Evolutionary conservation across 2,329 filamentous ascomycete species (phyloP), one percentile per base, ranked within the genome.

Genomic region (Dendrostoma leiphaemia): DNA sequence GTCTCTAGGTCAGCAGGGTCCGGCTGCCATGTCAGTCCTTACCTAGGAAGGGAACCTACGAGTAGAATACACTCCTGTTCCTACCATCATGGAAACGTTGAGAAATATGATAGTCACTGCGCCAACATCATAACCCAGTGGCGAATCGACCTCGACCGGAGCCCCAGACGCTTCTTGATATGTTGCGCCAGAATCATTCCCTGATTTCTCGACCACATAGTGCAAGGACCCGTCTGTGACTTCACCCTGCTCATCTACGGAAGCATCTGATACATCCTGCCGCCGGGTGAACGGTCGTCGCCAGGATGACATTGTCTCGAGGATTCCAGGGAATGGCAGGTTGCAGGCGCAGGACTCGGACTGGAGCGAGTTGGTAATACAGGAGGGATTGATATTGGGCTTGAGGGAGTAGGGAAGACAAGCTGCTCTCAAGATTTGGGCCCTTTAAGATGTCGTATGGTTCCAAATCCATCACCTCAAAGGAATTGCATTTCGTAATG

Each of bases 61-160:
- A 0, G 84, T 86, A 0, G 83, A 86, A 54, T 80, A 84, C 6
- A 84, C 75, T 5, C 83, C 82, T 0, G 81, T 85, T 1, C 83
- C 83, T 41, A 86, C 75, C 82, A 86, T 85, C 65, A 81, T 80
- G 52, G 77, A 80, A 45, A 86, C 65, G 58, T 85, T 86, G 24
- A 58, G 24, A 7, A 83, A 81, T 19, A 85, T 70, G 19, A 83
- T 79, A 0, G 81, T 82, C 24, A 81, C 9, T 15, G 74, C 74
- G 1, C 77, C 76, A 34, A 86, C 82, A 9, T 76, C 69, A 61
- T 85, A 84, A 1, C 83, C 84, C n/a, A 86, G 67, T 0, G 84
- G 82, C 3, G 82, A 85, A 5, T 72, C 63, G 2, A 67, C 70
- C 63, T 86, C 84, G 6, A 86, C 80, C 0, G 84, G 83, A 2